Base-by-base conservation (phyloP, 805 yeast species). In the Grigorovia yakushimaensis region DNA sequence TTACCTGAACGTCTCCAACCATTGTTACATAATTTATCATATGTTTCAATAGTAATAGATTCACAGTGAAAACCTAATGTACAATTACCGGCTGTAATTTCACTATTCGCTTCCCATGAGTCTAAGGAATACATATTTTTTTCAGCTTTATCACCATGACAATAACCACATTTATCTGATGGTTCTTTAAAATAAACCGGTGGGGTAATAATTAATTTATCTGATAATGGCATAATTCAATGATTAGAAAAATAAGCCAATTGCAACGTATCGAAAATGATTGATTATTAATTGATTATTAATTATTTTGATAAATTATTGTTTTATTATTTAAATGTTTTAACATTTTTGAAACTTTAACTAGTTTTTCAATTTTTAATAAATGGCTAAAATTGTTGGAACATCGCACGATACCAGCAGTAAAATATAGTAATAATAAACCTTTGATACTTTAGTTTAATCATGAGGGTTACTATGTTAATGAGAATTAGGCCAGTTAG, bases 1-100 rank as follows among this genome's bases (percentile, higher is more conserved):
- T 65, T 61, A 0, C 96, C 96, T 30, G 93, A 83, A 47, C 97
- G 69, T 61, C 95, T 76, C 58, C 76, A 88, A 2, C 95, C 95
- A 54, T 72, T 67, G 54, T 87, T 81, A 55, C 89, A 77, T 52
- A 85, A 60, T 19, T 54, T 58, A 57, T 85, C 89, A 57, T 88
- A 88, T 23, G 73, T 74, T 17, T 61, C 60, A 6, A 76, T 67
- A 0, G 78, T 60, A 68, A 80, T 70, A n/a, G 61, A 61, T 41
- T 70, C 71, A 9, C 71, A 68, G 17, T 66, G 67, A 45, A 77
- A 65, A 8, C 74, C 74, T 8, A 66, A 41, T 2, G 70, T 64
- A 13, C 66, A 57, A 43, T 60, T 52, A 46, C 10, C 37, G 10
- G 8, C 18, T 27, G 11, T n/a, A 7, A 52, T 51, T 13, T 50